Conservation (phyloP, 1,284 basidiomycete species). For the Tylopilus microsporus region DNA sequence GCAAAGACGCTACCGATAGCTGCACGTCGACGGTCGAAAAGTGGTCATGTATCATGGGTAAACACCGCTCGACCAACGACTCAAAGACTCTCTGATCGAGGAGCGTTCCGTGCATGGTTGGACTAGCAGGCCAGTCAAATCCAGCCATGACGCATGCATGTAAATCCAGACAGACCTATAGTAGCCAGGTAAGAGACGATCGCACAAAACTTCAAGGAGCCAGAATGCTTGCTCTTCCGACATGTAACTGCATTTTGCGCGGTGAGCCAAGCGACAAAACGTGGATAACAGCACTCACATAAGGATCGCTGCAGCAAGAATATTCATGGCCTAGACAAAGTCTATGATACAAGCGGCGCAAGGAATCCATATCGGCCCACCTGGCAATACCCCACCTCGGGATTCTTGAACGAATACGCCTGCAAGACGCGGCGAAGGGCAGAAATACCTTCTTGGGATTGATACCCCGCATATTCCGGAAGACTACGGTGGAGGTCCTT, state of each 20-base stretch:
- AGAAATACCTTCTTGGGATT: slow-evolving; percentile 79
- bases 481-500: slow-evolving; percentile 95
- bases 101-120: slow-evolving; percentile 98
- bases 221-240: slow-evolving; percentile 99
- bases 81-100: slow-evolving; percentile 98
- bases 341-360: slow-evolving; percentile 1
- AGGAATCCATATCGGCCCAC: slow-evolving; percentile 34
- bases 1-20: slow-evolving; percentile 92
- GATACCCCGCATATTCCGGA: slow-evolving; percentile 93
- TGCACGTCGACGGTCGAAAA: slow-evolving; percentile 92
- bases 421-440: slow-evolving; percentile 88
- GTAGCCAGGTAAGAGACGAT: slow-evolving; percentile 92
- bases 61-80: slow-evolving; percentile 84
- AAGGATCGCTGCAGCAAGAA: slow-evolving; percentile 84
- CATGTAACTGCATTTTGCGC: slow-evolving; percentile 70
- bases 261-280: slow-evolving; percentile 15
- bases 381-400: slow-evolving; percentile 86
- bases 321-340: slow-evolving; percentile 80
- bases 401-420: slow-evolving; percentile 97
- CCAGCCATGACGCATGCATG: not conserved
- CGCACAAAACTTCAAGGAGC: slow-evolving; percentile 93
- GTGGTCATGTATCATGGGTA: slow-evolving; percentile 92
- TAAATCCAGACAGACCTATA: slow-evolving; percentile 68
- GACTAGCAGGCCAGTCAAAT: slow-evolving; percentile 43
- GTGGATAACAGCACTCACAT: slow-evolving; percentile 53